Evolutionary conservation across 1,284 basidiomycete genomes (phyloP).

Genomic region (Cutaneotrichosporon arboriforme): DNA sequence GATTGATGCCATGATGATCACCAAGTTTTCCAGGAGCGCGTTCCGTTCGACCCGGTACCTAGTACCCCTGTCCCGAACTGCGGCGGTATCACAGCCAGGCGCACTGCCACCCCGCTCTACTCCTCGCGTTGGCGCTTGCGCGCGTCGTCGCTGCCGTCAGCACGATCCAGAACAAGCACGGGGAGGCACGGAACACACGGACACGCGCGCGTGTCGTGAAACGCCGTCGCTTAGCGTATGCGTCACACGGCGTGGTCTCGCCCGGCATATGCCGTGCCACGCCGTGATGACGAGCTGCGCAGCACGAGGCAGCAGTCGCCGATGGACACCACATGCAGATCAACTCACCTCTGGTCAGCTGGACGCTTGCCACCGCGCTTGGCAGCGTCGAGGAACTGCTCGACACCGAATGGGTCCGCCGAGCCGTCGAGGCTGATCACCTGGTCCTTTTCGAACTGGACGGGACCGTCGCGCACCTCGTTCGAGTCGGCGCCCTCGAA

Average conservation of each 20-base stretch:
- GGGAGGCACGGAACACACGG: no score
- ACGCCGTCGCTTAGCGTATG: no score
- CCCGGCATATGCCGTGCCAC: no score
- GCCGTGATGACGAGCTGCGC: no score
- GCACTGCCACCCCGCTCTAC: slow-evolving; percentile 1
- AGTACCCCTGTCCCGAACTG: no score
- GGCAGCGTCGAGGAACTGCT: slow-evolving; percentile 95
- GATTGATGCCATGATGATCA: no score
- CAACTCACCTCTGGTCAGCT: slow-evolving; percentile 32
- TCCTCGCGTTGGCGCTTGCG: slow-evolving; percentile 22
- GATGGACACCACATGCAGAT: no score
- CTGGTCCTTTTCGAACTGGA: slow-evolving; percentile 97
- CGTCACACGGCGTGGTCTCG: neutral
- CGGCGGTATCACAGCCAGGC: no score
- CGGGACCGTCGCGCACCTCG: slow-evolving; percentile 81
- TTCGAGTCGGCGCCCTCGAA: slow-evolving; percentile 67
- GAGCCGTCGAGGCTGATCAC: slow-evolving; percentile 44
- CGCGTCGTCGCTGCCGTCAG: slow-evolving; percentile 15
- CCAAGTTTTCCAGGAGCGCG: no score
- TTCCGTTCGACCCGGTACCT: no score
- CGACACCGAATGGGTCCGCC: slow-evolving; percentile 92
- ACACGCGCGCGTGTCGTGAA: no score
- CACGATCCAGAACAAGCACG: neutral
- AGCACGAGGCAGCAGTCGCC: no score
- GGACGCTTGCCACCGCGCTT: slow-evolving; percentile 89